Percentiles rank a stretch among this genome's conserved stretches.
phyloP scores from a whole-genome alignment of 352 stramenopile species.

The Pythium guiyangense region DNA sequence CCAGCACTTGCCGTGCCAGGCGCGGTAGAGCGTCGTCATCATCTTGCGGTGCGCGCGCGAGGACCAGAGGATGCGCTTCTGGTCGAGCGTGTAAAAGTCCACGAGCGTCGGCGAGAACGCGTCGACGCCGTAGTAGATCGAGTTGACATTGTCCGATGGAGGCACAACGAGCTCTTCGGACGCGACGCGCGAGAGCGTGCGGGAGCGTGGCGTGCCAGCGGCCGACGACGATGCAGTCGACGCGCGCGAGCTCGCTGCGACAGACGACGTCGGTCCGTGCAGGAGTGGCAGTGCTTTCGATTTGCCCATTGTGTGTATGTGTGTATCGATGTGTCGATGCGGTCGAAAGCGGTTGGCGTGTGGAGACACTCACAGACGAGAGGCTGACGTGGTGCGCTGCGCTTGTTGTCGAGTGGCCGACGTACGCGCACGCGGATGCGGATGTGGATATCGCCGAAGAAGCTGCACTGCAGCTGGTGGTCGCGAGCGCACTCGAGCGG shows the following conservation, averaged over 20 bases:
- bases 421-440: too few relatives aligned
- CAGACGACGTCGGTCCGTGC: conserved; percentile 32
- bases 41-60: conserved; percentile 85
- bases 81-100: conserved; percentile 81
- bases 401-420: neutral
- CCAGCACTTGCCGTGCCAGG: conserved; percentile 67
- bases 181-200: conserved; percentile 37
- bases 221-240: conserved; percentile 33
- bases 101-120: conserved; percentile 83
- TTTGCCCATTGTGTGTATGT: conserved; percentile 18
- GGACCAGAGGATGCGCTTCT: conserved; percentile 86
- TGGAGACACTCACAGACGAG: neutral
- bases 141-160: conserved; percentile 63
- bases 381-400: neutral
- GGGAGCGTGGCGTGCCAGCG: conserved; percentile 4
- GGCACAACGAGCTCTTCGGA: conserved; percentile 81
- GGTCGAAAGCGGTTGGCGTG: too few relatives aligned
- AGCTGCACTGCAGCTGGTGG: neutral
- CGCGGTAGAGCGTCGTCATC: conserved; percentile 82
- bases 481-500: neutral
- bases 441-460: too few relatives aligned
- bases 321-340: neutral
- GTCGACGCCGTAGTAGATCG: conserved; percentile 86
- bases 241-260: conserved; percentile 35
- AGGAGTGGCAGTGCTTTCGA: conserved; percentile 49